Conservation (phyloP, 129 eudicot genomes). For the Pseudognaphalium luteoalbum region DNA sequence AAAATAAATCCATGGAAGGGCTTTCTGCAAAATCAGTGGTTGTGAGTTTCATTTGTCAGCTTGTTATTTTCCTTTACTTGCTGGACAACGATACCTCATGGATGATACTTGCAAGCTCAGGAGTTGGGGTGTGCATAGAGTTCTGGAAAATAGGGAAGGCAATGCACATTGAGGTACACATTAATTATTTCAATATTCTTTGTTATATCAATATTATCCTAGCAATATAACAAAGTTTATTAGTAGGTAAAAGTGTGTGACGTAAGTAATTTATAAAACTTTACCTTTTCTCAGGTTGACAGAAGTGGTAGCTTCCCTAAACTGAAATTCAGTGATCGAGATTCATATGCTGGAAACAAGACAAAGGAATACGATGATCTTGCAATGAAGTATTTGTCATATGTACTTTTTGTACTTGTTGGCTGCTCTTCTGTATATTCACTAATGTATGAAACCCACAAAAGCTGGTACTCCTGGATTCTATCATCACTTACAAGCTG, state of each 20-base stretch:
- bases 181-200: neutral
- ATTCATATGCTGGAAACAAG: constrained; percentile 85
- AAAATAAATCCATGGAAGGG: constrained; percentile 98
- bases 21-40: constrained; percentile 88
- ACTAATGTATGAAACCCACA: constrained; percentile 95
- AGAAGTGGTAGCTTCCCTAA: constrained; percentile 80
- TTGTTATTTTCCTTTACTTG: constrained; percentile 84
- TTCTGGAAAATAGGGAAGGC: constrained; percentile 99
- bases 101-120: constrained; percentile 99
- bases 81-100: constrained; percentile 97
- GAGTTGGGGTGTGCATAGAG: constrained; percentile 91
- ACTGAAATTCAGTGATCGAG: constrained; percentile 86
- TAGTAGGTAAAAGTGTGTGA: neutral
- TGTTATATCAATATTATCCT: neutral
- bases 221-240: neutral
- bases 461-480: constrained; percentile 98
- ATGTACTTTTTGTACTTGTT: constrained; percentile 80
- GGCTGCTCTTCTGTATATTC: constrained; percentile 82
- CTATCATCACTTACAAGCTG: constrained; percentile 95
- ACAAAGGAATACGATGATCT: constrained; percentile 98
- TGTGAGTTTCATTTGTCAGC: constrained; percentile 86
- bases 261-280: neutral
- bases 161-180: constrained; percentile 90
- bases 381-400: constrained; percentile 94
- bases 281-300: constrained; percentile 58